Percentiles rank a stretch among this genome's conserved stretches.
These are phyloP conservation scores for Taiwanofungus camphoratus DNA, from an alignment of 1,284 basidiomycete genomes.

Conservation along the genomic window DNA sequence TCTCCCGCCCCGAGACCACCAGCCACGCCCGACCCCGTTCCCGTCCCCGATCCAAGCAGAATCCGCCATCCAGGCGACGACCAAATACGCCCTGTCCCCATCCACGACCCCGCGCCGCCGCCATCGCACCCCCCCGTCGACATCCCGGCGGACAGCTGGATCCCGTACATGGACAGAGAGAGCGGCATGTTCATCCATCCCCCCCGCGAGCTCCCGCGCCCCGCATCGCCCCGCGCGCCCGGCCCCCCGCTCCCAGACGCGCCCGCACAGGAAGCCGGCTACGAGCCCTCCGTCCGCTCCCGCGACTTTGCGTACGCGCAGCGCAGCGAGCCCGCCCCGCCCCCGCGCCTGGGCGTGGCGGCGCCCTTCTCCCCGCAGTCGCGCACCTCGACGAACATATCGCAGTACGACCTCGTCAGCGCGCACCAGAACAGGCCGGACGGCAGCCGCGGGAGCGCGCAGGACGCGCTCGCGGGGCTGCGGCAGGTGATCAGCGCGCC, in stretches of 20 bases:
- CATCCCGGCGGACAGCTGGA: slow-evolving; percentile 34
- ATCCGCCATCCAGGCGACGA: slow-evolving; percentile 12
- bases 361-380: slow-evolving; percentile 22
- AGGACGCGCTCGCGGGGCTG: slow-evolving; percentile 1
- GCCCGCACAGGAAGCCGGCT: slow-evolving; percentile 6
- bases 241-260: slow-evolving; percentile 6
- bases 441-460: neutral
- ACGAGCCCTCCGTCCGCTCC: slow-evolving; percentile 11
- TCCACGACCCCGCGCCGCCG: slow-evolving; percentile 23
- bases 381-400: slow-evolving; percentile 24
- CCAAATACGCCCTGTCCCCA: slow-evolving; percentile 28
- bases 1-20: slow-evolving; percentile 19
- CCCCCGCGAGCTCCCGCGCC: slow-evolving; percentile 31
- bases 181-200: slow-evolving; percentile 31
- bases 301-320: slow-evolving; percentile 20
- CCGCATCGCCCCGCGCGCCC: slow-evolving; percentile 18
- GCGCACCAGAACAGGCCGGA: slow-evolving; percentile 11
- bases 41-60: slow-evolving; percentile 14
- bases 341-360: slow-evolving; percentile 5
- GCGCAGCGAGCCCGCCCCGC: slow-evolving; percentile 7
- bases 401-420: slow-evolving; percentile 24
- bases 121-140: slow-evolving; percentile 20
- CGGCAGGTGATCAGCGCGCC: slow-evolving; percentile 5
- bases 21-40: slow-evolving; percentile 13
- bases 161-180: slow-evolving; percentile 30